Conservation (phyloP, 2,329 filamentous ascomycete species). For the Xylariaceae sp. region DNA sequence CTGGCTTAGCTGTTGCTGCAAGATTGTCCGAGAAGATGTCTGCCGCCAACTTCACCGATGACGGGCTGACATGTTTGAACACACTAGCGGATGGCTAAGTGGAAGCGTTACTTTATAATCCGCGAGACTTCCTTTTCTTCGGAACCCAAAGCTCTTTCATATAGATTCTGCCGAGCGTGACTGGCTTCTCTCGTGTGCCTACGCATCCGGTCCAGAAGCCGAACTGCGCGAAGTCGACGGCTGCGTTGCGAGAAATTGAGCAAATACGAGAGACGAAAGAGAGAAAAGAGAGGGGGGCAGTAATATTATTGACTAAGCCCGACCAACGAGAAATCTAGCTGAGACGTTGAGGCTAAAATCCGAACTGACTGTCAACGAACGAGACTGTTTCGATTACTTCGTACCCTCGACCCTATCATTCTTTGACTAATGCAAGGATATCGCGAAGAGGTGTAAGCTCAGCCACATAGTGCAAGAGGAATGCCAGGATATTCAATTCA, state of each 20-base stretch:
- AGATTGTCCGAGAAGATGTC: constrained; percentile 69
- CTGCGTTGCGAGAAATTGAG: constrained; percentile 74
- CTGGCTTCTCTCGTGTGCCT: constrained; percentile 65
- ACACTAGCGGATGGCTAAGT: constrained; percentile 61
- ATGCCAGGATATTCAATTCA: constrained; percentile 59
- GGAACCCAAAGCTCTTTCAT: constrained; percentile 82
- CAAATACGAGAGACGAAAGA: constrained; percentile 72
- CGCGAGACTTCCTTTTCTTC: constrained; percentile 67
- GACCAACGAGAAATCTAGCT: constrained; percentile 7
- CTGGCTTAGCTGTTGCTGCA: constrained; percentile 69
- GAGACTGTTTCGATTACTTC: constrained; percentile 67
- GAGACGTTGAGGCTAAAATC: constrained; percentile 35
- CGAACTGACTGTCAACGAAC: constrained; percentile 56
- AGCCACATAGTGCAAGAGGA: constrained; percentile 55
- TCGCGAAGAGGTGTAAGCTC: constrained; percentile 57
- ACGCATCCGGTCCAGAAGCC: constrained; percentile 53
- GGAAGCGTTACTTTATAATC: constrained; percentile 65
- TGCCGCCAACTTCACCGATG: constrained; percentile 76
- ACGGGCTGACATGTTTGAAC: constrained; percentile 43
- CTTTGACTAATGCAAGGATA: constrained; percentile 55
- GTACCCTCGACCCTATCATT: constrained; percentile 61
- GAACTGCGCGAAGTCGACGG: constrained; percentile 68
- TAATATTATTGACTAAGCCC: constrained; percentile 23
- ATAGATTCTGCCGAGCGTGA: constrained; percentile 73
- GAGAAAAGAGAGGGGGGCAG: constrained; percentile 40